phyloP scores from a whole-genome alignment of 495 filamentous ascomycete genomes.

The Aspergillus hancockii region DNA sequence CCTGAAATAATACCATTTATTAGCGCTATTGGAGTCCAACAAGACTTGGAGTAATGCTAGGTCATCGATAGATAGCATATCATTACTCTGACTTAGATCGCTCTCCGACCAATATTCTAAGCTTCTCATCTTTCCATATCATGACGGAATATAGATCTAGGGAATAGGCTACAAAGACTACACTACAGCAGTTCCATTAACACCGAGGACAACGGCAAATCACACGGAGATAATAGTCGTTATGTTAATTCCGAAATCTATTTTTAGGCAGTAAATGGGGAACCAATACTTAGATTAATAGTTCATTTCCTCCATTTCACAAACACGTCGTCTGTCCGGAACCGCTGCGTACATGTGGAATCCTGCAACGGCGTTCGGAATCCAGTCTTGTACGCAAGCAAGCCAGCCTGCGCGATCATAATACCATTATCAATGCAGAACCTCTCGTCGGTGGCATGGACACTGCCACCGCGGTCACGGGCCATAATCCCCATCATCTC shows the following conservation, averaged over 20 bases:
- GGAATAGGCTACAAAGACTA: neutral
- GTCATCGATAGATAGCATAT: neutral
- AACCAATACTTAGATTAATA: neutral
- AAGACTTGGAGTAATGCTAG: neutral
- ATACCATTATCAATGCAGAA: constrained; percentile 99
- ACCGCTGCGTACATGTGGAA: constrained; percentile 88
- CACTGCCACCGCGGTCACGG: constrained; percentile 80
- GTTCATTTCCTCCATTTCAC: constrained; percentile 79
- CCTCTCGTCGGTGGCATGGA: constrained; percentile 93
- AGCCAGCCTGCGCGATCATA: constrained; percentile 97
- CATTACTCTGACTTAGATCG: neutral
- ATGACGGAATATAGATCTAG: neutral
- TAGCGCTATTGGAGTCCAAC: neutral
- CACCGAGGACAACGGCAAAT: neutral
- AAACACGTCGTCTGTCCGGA: constrained; percentile 91
- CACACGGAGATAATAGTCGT: neutral
- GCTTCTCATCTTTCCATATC: neutral
- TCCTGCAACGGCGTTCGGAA: constrained; percentile 75
- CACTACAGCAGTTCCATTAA: neutral
- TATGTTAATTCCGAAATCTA: neutral
- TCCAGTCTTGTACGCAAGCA: constrained; percentile 80
- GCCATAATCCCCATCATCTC: constrained; percentile 99
- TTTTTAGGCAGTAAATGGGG: neutral
- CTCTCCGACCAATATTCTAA: neutral
- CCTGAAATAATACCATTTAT: neutral